phyloP scores from a whole-genome alignment of 257 asterid species.

The Gynochthodes officinalis region DNA sequence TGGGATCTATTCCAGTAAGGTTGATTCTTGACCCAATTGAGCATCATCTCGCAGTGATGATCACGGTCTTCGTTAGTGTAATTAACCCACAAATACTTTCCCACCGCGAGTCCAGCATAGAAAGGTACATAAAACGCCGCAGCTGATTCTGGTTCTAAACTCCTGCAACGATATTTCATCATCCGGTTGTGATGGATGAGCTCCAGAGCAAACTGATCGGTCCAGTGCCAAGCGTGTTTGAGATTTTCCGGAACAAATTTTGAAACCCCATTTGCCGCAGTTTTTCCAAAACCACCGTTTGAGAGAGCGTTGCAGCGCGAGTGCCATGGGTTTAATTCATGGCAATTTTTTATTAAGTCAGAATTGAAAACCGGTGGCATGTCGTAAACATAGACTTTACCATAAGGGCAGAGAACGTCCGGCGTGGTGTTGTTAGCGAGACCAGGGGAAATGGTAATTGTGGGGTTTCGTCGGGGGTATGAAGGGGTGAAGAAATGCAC shows the following conservation, averaged over 20 bases:
- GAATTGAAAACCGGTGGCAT: constrained; percentile 53
- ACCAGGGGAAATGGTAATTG: neutral
- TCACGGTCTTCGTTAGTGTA: constrained; percentile 58
- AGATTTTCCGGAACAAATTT: constrained; percentile 36
- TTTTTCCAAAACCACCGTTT: constrained; percentile 57
- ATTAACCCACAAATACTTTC: constrained; percentile 39
- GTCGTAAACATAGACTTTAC: constrained; percentile 47
- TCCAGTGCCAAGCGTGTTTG: constrained; percentile 59
- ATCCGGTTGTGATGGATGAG: constrained; percentile 58
- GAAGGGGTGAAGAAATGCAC: constrained; percentile 9
- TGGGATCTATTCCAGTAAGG: constrained; percentile 36
- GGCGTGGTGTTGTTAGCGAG: neutral
- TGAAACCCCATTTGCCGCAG: constrained; percentile 36
- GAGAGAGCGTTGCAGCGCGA: constrained; percentile 66
- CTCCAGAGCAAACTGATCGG: constrained; percentile 70
- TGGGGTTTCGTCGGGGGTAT: neutral
- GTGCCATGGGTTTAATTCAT: constrained; percentile 52
- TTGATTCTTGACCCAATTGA: constrained; percentile 52
- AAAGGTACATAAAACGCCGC: constrained; percentile 69
- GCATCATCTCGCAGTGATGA: constrained; percentile 49
- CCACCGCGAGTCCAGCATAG: constrained; percentile 74
- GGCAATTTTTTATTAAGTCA: constrained; percentile 47
- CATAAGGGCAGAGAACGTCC: constrained; percentile 37
- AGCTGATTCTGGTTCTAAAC: constrained; percentile 50
- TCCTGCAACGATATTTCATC: constrained; percentile 51